Evolutionary conservation across 805 yeast genomes (phyloP).

Genomic region (Candida schatavii): DNA sequence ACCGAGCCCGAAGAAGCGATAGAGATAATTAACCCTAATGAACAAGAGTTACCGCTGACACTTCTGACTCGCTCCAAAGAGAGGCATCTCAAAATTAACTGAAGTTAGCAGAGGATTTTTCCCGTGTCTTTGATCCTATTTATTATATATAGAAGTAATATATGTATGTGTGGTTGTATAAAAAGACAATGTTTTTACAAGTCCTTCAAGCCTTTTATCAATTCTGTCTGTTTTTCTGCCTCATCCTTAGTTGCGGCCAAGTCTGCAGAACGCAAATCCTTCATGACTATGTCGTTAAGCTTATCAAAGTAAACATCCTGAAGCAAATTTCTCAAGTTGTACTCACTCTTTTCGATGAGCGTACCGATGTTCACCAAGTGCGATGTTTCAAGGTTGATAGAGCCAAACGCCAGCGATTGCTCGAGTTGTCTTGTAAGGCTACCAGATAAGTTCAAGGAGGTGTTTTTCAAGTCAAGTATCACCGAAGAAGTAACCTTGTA

Average conservation of each 20-base stretch:
- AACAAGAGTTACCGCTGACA: not conserved
- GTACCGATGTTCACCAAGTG: constrained; percentile 86
- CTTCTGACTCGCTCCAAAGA: not conserved
- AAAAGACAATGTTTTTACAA: constrained; percentile 14
- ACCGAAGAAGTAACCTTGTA: constrained; percentile 87
- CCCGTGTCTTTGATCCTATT: not conserved
- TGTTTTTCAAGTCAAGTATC: constrained; percentile 60
- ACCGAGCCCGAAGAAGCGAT: not conserved
- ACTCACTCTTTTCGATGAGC: constrained; percentile 83
- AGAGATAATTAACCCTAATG: not conserved
- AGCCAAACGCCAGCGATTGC: constrained; percentile 37
- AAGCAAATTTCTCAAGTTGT: constrained; percentile 77
- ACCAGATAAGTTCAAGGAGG: constrained; percentile 61
- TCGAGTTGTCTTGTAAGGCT: constrained; percentile 82
- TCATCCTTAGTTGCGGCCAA: constrained; percentile 28
- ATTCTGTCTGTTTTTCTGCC: constrained; percentile 30
- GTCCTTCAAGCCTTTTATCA: constrained; percentile 38
- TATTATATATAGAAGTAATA: not conserved
- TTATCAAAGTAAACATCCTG: constrained; percentile 96
- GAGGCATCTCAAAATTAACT: not conserved
- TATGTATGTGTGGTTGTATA: not conserved
- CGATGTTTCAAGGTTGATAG: constrained; percentile 46
- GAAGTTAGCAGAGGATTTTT: not conserved
- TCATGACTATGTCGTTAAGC: constrained; percentile 75
- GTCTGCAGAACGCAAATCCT: constrained; percentile 37